Percentiles rank a stretch among this genome's conserved stretches.
These are phyloP conservation scores for Fusarium pseudonygamai DNA, from an alignment of 2,329 filamentous ascomycete genomes.

Conservation along the genomic window DNA sequence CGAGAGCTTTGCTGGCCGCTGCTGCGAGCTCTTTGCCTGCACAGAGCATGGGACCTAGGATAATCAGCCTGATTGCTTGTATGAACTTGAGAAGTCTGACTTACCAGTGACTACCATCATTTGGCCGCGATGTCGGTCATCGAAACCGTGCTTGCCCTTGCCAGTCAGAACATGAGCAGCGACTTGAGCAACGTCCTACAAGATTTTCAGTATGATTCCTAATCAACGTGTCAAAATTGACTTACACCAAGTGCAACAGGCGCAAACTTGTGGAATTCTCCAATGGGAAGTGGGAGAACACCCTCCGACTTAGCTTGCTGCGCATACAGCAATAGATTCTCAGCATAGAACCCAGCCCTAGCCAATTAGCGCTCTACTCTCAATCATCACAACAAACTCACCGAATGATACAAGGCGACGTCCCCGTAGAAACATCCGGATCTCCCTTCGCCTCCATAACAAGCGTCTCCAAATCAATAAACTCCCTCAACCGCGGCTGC, in stretches of 20 bases:
- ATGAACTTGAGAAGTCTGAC: accelerated
- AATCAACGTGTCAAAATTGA: accelerated
- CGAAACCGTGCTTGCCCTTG: conserved; percentile 18
- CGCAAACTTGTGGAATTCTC: conserved; percentile 16
- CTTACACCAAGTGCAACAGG: conserved; percentile 18
- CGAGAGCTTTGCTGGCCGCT: conserved; percentile 56
- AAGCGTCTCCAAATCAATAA: conserved; percentile 59
- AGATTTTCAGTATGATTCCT: accelerated
- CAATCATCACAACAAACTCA: neutral
- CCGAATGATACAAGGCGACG: conserved; percentile 16
- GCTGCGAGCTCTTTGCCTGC: conserved; percentile 57
- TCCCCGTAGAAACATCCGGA: neutral
- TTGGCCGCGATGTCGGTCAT: conserved; percentile 6
- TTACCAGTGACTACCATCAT: conserved; percentile 19
- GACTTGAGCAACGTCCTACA: conserved; percentile 15
- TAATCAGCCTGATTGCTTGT: accelerated
- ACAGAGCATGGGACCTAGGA: conserved; percentile 55
- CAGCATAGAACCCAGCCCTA: conserved; percentile 17
- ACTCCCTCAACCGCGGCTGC: conserved; percentile 61
- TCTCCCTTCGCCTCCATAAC: conserved; percentile 56
- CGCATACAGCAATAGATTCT: conserved; percentile 8
- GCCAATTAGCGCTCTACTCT: accelerated
- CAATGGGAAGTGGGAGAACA: neutral
- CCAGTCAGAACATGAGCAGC: conserved; percentile 19
- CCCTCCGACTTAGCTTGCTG: conserved; percentile 15